These are phyloP conservation scores for Globisporangium barbulae DNA, from an alignment of 352 stramenopile genomes.

Conservation along the genomic window DNA sequence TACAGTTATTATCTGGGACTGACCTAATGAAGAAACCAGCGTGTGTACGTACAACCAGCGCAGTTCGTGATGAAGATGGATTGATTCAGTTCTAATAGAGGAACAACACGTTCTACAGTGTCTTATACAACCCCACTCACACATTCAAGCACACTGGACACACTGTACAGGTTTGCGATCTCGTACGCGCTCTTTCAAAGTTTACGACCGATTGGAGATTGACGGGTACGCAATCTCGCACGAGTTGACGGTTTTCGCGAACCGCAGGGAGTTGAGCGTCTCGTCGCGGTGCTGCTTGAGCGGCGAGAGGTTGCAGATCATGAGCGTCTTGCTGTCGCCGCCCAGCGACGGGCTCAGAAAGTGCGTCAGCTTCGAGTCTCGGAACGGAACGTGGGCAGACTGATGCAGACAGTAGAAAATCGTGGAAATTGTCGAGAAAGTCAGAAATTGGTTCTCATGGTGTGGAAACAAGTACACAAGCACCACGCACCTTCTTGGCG, in stretches of 20 bases:
- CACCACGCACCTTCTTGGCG: slow-evolving; percentile 66
- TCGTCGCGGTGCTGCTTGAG: slow-evolving; percentile 72
- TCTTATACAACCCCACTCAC: neutral
- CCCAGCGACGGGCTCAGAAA: slow-evolving; percentile 83
- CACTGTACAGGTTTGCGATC: neutral
- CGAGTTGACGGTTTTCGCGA: slow-evolving; percentile 87
- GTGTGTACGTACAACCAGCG: too few species aligned
- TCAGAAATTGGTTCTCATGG: neutral
- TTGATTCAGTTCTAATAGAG: too few species aligned
- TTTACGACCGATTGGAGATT: slow-evolving; percentile 35
- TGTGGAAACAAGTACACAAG: neutral
- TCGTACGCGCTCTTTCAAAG: neutral
- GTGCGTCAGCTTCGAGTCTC: slow-evolving; percentile 88
- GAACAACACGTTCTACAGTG: too few species aligned
- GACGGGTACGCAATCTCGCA: slow-evolving; percentile 80
- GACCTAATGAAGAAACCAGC: neutral
- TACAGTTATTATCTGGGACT: neutral
- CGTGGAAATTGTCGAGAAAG: neutral
- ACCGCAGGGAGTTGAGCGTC: slow-evolving; percentile 83
- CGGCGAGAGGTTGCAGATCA: slow-evolving; percentile 90
- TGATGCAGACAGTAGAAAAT: slow-evolving; percentile 11
- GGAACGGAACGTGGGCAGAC: slow-evolving; percentile 80
- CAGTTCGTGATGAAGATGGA: too few species aligned
- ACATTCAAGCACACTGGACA: neutral
- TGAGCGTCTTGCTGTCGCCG: slow-evolving; percentile 87